Evolutionary conservation across 2,329 filamentous ascomycete species (phyloP).

Genomic region (Claviceps pusilla): DNA sequence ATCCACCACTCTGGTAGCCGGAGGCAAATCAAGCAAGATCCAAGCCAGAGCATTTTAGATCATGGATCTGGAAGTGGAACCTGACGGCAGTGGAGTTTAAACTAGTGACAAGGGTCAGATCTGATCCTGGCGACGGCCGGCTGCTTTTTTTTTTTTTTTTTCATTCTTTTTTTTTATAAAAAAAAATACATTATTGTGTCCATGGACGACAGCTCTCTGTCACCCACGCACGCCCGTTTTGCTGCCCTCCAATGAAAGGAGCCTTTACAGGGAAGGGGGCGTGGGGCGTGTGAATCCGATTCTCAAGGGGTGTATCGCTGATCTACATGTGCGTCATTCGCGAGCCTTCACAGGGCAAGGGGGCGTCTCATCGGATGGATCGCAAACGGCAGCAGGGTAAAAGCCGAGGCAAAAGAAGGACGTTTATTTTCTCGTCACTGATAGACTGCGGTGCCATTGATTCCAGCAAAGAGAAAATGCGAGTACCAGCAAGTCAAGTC

Average conservation of each 20-base stretch:
- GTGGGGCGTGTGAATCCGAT: neutral
- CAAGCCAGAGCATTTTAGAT: conserved; percentile 12
- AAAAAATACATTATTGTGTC: neutral
- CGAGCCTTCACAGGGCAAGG: conserved; percentile 11
- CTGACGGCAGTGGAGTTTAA: conserved; percentile 12
- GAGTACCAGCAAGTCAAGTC: neutral
- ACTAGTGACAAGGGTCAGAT: neutral
- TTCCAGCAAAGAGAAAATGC: conserved; percentile 3
- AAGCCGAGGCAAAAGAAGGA: neutral
- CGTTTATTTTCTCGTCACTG: neutral
- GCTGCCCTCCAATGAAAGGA: neutral
- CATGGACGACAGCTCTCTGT: neutral
- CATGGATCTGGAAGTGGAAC: conserved; percentile 25
- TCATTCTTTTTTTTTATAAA: too few relatives aligned
- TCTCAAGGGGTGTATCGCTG: neutral
- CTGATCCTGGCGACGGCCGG: conserved; percentile 6
- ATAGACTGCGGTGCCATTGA: too few relatives aligned
- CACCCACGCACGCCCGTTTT: neutral
- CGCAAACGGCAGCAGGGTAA: conserved; percentile 8
- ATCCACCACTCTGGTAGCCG: conserved; percentile 13
- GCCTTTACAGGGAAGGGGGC: neutral
- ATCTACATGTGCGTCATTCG: conserved; percentile 6
- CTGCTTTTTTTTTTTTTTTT: neutral
- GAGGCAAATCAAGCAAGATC: conserved; percentile 17
- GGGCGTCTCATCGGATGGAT: conserved; percentile 21